phyloP scores from a whole-genome alignment of 768 basidiomycete genomes.

The Phallus indusiatus region DNA sequence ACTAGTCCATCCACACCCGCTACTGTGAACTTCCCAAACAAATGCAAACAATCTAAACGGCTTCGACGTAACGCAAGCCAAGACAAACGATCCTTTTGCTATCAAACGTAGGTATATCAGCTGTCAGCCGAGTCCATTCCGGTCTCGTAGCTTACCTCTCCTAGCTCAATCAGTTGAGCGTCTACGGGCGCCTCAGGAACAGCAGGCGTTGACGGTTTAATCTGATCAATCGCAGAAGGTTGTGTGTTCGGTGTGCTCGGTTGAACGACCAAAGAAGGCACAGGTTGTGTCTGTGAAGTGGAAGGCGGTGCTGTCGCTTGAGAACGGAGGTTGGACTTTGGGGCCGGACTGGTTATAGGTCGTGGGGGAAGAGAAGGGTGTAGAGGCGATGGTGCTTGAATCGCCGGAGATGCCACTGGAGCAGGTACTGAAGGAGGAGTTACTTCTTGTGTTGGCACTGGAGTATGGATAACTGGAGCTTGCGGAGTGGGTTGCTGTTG shows the following conservation, averaged over 20 bases:
- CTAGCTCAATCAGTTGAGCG: constrained; percentile 44
- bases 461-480: constrained; percentile 20
- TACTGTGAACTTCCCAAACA: constrained; percentile 76
- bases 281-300: constrained; percentile 21
- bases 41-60: constrained; percentile 61
- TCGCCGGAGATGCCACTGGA: constrained; percentile 12
- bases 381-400: constrained; percentile 26
- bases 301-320: constrained; percentile 21
- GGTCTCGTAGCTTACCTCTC: constrained; percentile 42
- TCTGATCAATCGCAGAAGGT: constrained; percentile 1
- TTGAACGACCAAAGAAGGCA: constrained; percentile 12
- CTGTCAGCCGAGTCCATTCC: constrained; percentile 1
- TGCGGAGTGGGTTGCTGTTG: neutral
- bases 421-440: constrained; percentile 21
- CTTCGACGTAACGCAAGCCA: constrained; percentile 77
- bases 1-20: constrained; percentile 53
- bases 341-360: constrained; percentile 36
- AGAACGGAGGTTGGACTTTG: constrained; percentile 15
- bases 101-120: constrained; percentile 6
- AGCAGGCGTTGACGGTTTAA: constrained; percentile 3
- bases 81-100: constrained; percentile 71
- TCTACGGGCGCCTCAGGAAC: constrained; percentile 23
- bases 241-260: constrained; percentile 8
- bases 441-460: constrained; percentile 25
- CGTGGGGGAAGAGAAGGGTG: constrained; percentile 69